Evolutionary conservation across 768 basidiomycete species (phyloP), one percentile per base, ranked within the genome.

Genomic region (Rhodotorula sphaerocarpa): DNA sequence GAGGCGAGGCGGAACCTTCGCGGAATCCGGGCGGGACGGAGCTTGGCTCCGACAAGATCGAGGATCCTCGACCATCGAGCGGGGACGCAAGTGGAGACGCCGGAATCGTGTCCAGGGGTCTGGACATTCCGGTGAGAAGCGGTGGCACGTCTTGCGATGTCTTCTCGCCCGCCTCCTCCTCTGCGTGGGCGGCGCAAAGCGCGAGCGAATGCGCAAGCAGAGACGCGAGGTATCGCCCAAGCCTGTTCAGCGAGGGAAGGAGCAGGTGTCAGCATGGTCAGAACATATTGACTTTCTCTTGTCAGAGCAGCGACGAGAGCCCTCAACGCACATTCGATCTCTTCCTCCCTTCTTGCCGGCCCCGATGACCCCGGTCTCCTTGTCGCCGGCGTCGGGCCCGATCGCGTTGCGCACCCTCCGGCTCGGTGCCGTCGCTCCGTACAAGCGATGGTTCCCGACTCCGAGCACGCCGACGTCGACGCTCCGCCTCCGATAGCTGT

Each of bases 401-500:
- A 70, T 68, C 5, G 71, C 67, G 46, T 66, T 65, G 16, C 69
- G 54, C 51, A 73, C 70, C 39, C 56, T 65, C 47, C 52, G 60
- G 44, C 57, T 69, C 82, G 56, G 65, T 31, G 55, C 56, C 41
- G 51, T 69, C 39, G 59, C 57, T 28, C 50, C 66, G 48, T 55
- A 57, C 47, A 43, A 25, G 30, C 75, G 57, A 50, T 73, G 70
- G 50, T 87, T 81, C 1, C 90, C 89, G 52, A 90, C 84, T 60
- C 85, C 83, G 61, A 96, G 80, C 36, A 90, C 91, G 18, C 91
- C 91, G 46, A 88, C 81, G 75, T 96, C 91, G 59, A 91, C 89
- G 73, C 87, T 90, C 50, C 87, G 79, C 56, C 90, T 61, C 23
- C 76, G 44, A 0, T 59, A 59, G 33, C 64, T 65, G 43, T 63